A percentile compares a stretch with the other conserved stretches of the same genome.
Conservation (phyloP, 306 rosid species). For the Cucurbita maxima region DNA sequence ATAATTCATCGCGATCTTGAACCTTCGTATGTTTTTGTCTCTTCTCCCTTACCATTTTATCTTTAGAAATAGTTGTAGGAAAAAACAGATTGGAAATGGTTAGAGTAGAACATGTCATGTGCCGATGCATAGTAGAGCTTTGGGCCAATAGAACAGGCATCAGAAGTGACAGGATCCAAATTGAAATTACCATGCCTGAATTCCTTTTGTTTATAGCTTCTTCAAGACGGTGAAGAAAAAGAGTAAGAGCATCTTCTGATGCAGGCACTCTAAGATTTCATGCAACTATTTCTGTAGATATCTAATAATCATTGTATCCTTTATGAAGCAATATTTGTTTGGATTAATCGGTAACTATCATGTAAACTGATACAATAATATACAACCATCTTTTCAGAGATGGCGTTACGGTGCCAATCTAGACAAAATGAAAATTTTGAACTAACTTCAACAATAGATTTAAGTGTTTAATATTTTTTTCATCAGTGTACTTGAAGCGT, state of each 20-base stretch:
- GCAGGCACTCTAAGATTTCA: neutral
- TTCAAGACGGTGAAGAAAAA: neutral
- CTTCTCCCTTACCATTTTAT: neutral
- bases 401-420: too few species aligned
- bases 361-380: neutral
- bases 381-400: too few species aligned
- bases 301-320: neutral
- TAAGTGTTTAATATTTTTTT: neutral
- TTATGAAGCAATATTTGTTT: neutral
- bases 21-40: slow-evolving; percentile 67
- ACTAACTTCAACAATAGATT: neutral
- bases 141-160: neutral
- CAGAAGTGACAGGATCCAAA: neutral
- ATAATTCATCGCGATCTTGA: slow-evolving; percentile 97
- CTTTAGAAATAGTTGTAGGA: neutral
- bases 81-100: neutral
- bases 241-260: neutral
- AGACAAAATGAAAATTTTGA: too few species aligned
- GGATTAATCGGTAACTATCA: neutral
- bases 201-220: neutral
- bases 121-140: neutral
- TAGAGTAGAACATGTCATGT: neutral
- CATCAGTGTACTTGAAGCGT: neutral
- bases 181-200: neutral
- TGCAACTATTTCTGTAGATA: neutral